Evolutionary conservation across 768 basidiomycete species (phyloP), one percentile per base, ranked within the genome.

Genomic region (Auricularia cornea): DNA sequence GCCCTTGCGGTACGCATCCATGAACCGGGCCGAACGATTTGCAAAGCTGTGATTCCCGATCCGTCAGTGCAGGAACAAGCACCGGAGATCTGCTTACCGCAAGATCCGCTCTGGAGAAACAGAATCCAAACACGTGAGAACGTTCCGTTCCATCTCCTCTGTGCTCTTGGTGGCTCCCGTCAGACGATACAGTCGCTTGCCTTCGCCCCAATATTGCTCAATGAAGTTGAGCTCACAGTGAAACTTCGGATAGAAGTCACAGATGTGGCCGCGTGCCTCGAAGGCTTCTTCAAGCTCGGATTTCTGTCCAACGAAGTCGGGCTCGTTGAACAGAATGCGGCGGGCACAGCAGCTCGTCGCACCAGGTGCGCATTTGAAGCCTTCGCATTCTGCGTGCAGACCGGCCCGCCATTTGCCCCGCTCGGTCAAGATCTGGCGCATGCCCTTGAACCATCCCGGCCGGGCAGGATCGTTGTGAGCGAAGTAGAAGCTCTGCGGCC

Each of bases 251-350:
- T 59, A 59, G 35, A 66, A 64, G n/a, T 76, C 61, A 62, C 71
- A 70, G 20, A 69, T 52, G 59, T 75, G 64, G 1, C 77, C 76
- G 0, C 65, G 33, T 0, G 60, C 60, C 16, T 68, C 60, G 62
- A 74, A 3, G 66, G 52, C 2, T 28, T 62, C 8, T 63, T 81
- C 72, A 8, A 60, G 40, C 8, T 38, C 31, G 14, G 26, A 23
- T 33, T 5, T 5, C 2, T 72, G 69, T 51, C 73, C 61, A 2
- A 66, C 26, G 67, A 81, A 82, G 65, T 83, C 79, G 4, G 76
- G 76, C 59, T 82, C 65, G 48, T 73, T 74, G 16, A 11, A 33
- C 31, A 35, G 60, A 6, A 28, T 29, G 26, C 38, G 23, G 44
- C 44, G 44, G 18, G 44, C 18, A 20, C 44, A 48, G 44, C 44